Evolutionary conservation across 805 yeast species (phyloP), one percentile per base, ranked within the genome.

Genomic region (Ogataea methylovora): DNA sequence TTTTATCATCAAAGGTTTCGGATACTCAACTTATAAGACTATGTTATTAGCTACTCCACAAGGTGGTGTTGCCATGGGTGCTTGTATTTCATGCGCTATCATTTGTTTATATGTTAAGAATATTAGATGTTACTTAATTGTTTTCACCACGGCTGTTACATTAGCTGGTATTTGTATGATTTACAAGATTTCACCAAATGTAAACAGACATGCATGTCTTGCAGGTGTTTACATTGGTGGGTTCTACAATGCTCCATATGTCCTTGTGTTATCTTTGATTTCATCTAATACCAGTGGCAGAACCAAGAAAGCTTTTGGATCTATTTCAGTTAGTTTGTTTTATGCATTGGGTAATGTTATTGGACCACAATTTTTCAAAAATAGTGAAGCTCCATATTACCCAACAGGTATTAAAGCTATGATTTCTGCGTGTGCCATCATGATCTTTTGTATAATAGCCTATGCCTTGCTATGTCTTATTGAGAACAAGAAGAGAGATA

Each of bases 271-370:
- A 14, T 52, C 57, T 0, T 32, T 47, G 36, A 46, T 52, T 33
- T 46, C 54, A 6, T 50, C 56, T 8, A 52, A 80, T 51, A 67
- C 73, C 19, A 74, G 84, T 4, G 90, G 90, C 4, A 69, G 71
- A 38, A 76, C 86, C 11, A 83, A 82, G 52, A 76, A 79, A 48
- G 63, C 48, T 6, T 44, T 46, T 42, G 38, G 41, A 34, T 61
- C 60, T 9, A 46, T 52, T 22, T 40, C 48, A 15, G 33, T 35
- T 12, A 26, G 30, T 17, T 19, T 30, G 12, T 23, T 30, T 8
- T 30, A 30, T 10, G 33, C 33, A 3, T 30, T 30, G 14, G 33
- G 33, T 30, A 30, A 30, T 13, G 33, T 30, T 30, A 30, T 30
- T 23, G 25, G 25, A 10, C 25, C 25, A 23, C 25, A 23, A 12